These are phyloP conservation scores for Hypoxylon sp. DNA, from an alignment of 2,329 filamentous ascomycete species.

Conservation along the genomic window DNA sequence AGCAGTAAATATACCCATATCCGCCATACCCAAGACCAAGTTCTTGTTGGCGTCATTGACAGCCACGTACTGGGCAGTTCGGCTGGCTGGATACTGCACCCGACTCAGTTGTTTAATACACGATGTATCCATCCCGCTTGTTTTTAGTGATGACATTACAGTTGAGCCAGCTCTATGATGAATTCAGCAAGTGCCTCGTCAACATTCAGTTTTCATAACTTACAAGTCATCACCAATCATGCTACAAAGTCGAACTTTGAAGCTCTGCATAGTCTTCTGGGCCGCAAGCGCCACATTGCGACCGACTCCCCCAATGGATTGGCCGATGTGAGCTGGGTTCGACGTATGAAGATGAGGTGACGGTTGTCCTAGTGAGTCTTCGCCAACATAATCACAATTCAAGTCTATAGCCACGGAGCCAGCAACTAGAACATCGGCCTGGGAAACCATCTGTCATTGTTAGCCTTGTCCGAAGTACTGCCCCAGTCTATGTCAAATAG, in stretches of 20 bases:
- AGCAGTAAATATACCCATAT: constrained; percentile 84
- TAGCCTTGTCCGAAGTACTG: constrained; percentile 12
- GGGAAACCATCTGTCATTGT: constrained; percentile 34
- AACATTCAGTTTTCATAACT: constrained; percentile 39
- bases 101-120: constrained; percentile 67
- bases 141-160: constrained; percentile 70
- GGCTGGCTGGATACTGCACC: constrained; percentile 58
- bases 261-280: constrained; percentile 68
- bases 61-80: constrained; percentile 91
- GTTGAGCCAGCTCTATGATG: constrained; percentile 71
- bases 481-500: not conserved
- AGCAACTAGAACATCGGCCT: constrained; percentile 79
- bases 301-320: constrained; percentile 89
- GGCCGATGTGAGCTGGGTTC: constrained; percentile 81
- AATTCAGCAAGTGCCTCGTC: constrained; percentile 14
- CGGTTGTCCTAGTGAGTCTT: constrained; percentile 39
- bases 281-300: constrained; percentile 90
- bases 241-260: constrained; percentile 77
- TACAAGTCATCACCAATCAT: constrained; percentile 80
- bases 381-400: constrained; percentile 74
- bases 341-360: constrained; percentile 75
- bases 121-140: constrained; percentile 68
- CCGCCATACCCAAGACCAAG: constrained; percentile 91
- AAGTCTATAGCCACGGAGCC: constrained; percentile 91
- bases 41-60: constrained; percentile 86